Evolutionary conservation across 768 basidiomycete genomes (phyloP).

Genomic region (Chalciporus piperatus): DNA sequence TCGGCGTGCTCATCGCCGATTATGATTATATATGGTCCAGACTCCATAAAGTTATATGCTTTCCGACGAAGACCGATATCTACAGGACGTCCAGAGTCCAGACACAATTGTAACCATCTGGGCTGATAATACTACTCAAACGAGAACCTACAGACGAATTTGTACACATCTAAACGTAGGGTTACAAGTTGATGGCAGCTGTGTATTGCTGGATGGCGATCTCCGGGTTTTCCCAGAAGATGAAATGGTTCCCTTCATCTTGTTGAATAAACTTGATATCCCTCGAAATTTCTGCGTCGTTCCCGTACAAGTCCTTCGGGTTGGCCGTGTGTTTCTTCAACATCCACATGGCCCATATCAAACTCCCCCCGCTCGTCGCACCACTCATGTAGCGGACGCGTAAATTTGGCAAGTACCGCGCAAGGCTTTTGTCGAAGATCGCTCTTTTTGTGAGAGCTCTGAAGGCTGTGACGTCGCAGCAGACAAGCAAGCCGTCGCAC

Average conservation of each 20-base stretch:
- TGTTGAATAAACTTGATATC: constrained; percentile 15
- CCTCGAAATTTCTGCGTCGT: constrained; percentile 17
- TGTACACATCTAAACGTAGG: too few species aligned
- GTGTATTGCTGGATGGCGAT: constrained; percentile 17
- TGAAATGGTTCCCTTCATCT: constrained; percentile 23
- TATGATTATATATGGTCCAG: too few species aligned
- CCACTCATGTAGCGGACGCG: constrained; percentile 21
- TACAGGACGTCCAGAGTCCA: too few species aligned
- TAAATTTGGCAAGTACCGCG: constrained; percentile 5
- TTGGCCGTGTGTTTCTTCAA: constrained; percentile 8
- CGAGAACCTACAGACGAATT: too few species aligned
- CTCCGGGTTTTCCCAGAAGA: constrained; percentile 26
- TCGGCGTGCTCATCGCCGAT: too few species aligned
- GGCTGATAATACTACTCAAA: too few species aligned
- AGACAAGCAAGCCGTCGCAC: constrained; percentile 13
- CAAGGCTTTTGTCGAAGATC: constrained; percentile 15
- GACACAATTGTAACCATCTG: too few species aligned
- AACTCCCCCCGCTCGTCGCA: constrained; percentile 7
- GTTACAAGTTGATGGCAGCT: constrained; percentile 7
- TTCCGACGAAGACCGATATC: too few species aligned
- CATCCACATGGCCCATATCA: constrained; percentile 14
- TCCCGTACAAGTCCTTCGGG: constrained; percentile 8
- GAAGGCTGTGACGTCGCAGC: constrained; percentile 10
- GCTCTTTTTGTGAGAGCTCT: constrained; percentile 10
- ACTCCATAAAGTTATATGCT: too few species aligned